Evolutionary conservation across 2,329 filamentous ascomycete species (phyloP), one percentile per base, ranked within the genome.

Genomic region (Diaporthe longicolla): DNA sequence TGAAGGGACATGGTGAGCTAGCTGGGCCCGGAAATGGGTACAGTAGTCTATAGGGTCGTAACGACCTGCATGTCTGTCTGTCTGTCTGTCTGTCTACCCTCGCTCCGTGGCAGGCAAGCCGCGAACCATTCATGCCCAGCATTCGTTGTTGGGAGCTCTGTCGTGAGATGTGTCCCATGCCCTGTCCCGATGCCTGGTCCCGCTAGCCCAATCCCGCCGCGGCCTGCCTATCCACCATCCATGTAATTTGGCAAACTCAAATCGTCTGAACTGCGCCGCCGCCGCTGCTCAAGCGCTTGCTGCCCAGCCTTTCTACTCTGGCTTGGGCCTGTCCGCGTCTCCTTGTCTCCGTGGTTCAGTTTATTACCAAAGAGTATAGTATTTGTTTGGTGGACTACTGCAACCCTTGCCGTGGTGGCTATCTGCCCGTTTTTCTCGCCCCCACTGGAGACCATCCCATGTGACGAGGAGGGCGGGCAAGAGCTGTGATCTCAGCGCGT

Each of bases 231-330:
- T 13, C 48, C 48, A 13, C 48, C 26, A 19, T 45, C 63, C 63
- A 24, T 35, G 45, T 26, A 37, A 40, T 35, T 50, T 37, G 63
- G 26, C 48, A 68, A 68, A 54, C 63, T 66, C 63, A 68, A 68
- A 68, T 68, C 63, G 48, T 68, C 63, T 68, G 63, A 68, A 68
- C n/a, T 68, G 63, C 63, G 81, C 84, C 73, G 75, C 7, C n/a
- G 54, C 68, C 58, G 48, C 77, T 89, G 84, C 32, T 93, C 91
- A 84, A 94, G 87, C 82, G 78, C 37, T 70, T 74, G 32, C 78
- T 29, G n/a, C 63, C 48, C 63, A 54, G 48, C 17, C 48, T 52
- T 29, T 29, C 45, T 54, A 32, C 32, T 54, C 21, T 26, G 48
- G n/a, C 58, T 24, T 63, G 55, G 19, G 24, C 29, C 29, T 52